Evolutionary conservation across 2,329 filamentous ascomycete genomes (phyloP), one percentile per base, ranked within the genome.

Genomic region (Alternaria hordeiaustralica): DNA sequence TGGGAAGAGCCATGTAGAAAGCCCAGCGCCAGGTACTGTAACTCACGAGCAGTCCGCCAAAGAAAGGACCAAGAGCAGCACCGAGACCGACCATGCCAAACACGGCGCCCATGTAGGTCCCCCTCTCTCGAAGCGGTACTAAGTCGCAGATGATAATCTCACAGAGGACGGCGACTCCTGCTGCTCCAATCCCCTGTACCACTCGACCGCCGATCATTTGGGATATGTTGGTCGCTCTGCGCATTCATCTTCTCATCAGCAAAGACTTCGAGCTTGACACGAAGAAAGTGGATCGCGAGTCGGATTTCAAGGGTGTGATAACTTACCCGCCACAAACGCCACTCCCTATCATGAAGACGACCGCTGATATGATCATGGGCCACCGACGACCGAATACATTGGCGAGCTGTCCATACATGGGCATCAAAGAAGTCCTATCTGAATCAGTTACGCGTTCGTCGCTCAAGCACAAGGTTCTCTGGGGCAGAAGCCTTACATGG

Each of bases 1-100:
- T 70, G 1, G 74, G 72, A 2, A 75, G 50, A 26, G 74, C 74
- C 25, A 78, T 61, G 55, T 72, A 76, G 64, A 86, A 86, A 11
- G 81, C 74, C 80, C 81, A 84, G 11, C 79, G 69, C 83, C 83
- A 85, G 5, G 78, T 79, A 10, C 63, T 45, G 20, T 71, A 33
- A 3, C 23, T 26, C 25, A 64, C 68, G 18, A 75, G 68, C 2
- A 61, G 62, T 2, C 67, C 70, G 6, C 70, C 70, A 0, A 74
- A 25, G 2, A 68, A 41, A 12, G 70, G 71, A 5, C 71, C 70
- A 12, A 69, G 33, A 8, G 59, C 47, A 3, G 67, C 50, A 2
- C 61, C 71, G 2, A 68, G n/a, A 7, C 61, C 64, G 9, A 53
- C 47, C 18, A 33, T 55, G 2, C 63, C 58, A 11, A 69, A 50